Base-by-base conservation (phyloP, 805 yeast genomes). In the Blastobotrys chiropterorum region DNA sequence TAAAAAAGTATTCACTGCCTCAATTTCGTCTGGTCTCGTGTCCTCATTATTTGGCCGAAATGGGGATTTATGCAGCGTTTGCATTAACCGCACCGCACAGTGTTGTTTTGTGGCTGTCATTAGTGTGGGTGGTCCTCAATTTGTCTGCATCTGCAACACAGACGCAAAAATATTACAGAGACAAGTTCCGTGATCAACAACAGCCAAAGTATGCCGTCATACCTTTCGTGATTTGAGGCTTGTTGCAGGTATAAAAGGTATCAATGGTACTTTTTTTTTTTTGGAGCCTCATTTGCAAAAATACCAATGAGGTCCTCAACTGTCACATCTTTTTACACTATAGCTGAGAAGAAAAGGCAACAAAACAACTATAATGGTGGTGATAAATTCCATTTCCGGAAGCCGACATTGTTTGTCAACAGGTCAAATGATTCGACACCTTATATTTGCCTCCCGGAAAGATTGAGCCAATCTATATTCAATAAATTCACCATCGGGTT, bases 11-110 rank as follows among this genome's bases (percentile, higher is more conserved):
- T 65, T 63, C 76, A 1, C 59, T 72, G 15, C 89, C 90, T 0
- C 56, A 76, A 46, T 77, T 79, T 59, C 59, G 59, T 21, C 59
- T 57, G 14, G 71, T 73, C 2, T 69, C 80, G 2, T 79, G 83
- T 55, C 84, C 89, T 0, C 90, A 84, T 63, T 84, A 83, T 57
- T 66, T 78, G 5, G 80, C 80, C 57, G 90, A 84, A 60, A 65
- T 81, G 3, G 44, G 71, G 21, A 70, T 83, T 14, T 84, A 84
- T 56, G 26, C 69, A 0, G 54, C 70, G 0, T 38, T 67, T 0
- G 54, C 54, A 17, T 7, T 54, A 4, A 43, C 62, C 8, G 48
- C 59, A 3, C 56, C 61, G 6, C 40, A 51, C 7, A 47, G 34
- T 11, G 31, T 49, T 11, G 57, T 60, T 3, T 48, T 56, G 6